Base-by-base conservation (phyloP, 225 moss, liverwort and hornwort genomes). In the Ulota crispa region DNA sequence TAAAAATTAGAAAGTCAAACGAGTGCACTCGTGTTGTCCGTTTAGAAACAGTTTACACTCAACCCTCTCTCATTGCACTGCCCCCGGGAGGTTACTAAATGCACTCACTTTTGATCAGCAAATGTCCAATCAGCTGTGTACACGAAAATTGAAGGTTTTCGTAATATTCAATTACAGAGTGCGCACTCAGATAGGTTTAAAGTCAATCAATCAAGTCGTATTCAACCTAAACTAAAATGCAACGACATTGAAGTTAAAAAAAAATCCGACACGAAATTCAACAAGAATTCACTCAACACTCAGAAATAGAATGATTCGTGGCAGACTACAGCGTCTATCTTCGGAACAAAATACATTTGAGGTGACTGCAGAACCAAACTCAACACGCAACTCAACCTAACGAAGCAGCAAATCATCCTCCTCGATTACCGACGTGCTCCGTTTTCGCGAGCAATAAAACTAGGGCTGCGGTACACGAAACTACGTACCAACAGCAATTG, bases 321-420 rank as follows among this genome's bases (percentile, higher is more conserved):
- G 31, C 81, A 71, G 71, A 52, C 4, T 18, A 8, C 50, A 62
- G 9, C 30, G 32, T 52, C 34, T 24, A 77, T 24, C 13, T 26
- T 43, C 32, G 50, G 71, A 11, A 7, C 50, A 19, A 28, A 85
- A 42, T 61, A 21, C 61, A 32, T 61, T 78, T 4, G 34, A 8
- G 61, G 32, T 43, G 26, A 78, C 79, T 56, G 5, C 68, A 16
- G 54, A 60, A 42, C 66, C 72, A 12, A 42, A 72, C 59, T 76
- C 76, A 5, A 26, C 71, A 75, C 66, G 80, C 64, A 64, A 70
- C 39, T 2, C 30, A 42, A 78, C 31, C 45, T 54, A 76, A 43
- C 36, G 59, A 57, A 76, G 53, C 73, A 76, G 59, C 45, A 70
- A 26, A 76, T 59, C n/a, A n/a, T n/a, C n/a, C n/a, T n/a, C n/a